Evolutionary conservation across 441 rosid genomes (phyloP).

Genomic region (Syzygium syzygioides): DNA sequence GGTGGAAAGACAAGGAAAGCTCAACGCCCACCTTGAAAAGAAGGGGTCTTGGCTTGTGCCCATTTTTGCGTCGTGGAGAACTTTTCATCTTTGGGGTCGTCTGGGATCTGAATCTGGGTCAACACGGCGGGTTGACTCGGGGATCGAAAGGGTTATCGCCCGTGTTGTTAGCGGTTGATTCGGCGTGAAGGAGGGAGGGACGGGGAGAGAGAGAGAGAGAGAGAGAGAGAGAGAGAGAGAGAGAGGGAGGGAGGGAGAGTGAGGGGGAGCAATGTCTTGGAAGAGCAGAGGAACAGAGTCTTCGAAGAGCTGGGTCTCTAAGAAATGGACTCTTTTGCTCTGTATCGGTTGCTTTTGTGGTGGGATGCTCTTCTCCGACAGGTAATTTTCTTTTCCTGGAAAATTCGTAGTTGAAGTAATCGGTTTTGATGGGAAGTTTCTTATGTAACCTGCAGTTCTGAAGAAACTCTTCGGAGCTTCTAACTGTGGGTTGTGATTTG

Average conservation of each 20-base stretch:
- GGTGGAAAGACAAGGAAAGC: background rate
- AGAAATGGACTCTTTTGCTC: constrained; percentile 68
- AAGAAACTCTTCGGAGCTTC: background rate
- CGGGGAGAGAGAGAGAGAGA: background rate
- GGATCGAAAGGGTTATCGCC: constrained; percentile 31
- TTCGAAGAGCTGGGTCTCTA: constrained; percentile 48
- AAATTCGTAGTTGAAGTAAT: background rate
- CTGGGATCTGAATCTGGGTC: constrained; percentile 43
- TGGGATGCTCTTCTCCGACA: constrained; percentile 81
- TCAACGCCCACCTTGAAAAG: background rate
- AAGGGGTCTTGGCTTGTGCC: background rate
- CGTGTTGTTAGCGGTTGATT: constrained; percentile 10
- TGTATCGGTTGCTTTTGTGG: constrained; percentile 85
- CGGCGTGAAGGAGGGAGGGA: background rate
- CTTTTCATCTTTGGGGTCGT: background rate
- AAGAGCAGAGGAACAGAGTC: constrained; percentile 66
- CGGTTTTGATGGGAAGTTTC: background rate
- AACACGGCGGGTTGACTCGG: constrained; percentile 31
- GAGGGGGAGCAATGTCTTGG: constrained; percentile 43
- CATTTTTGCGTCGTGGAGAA: background rate
- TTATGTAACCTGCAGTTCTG: background rate
- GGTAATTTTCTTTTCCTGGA: constrained; percentile 35
- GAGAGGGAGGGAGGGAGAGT: background rate
- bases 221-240: constrained; percentile 2
- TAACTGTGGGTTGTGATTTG: background rate